Evolutionary conservation across 768 basidiomycete species (phyloP).

Genomic region (Termitomyces eurrhizus): DNA sequence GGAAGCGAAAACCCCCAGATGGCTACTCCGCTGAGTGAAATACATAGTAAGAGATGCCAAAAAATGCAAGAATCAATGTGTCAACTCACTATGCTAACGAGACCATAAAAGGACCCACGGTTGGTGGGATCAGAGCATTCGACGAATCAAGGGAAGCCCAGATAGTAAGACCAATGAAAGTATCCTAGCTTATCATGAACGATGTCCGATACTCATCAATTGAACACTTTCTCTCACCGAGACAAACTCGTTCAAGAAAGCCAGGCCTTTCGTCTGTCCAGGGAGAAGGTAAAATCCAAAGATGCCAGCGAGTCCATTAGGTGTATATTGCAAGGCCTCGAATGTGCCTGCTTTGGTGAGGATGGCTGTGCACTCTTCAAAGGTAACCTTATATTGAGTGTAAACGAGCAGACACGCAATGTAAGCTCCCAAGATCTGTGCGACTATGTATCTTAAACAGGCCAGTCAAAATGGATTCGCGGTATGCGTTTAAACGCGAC

Average conservation of each 20-base stretch:
- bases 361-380: conserved; percentile 33
- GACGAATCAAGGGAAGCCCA: conserved; percentile 56
- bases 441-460: conserved; percentile 50
- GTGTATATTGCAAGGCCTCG: conserved; percentile 28
- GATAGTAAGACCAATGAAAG: conserved; percentile 46
- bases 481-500: neutral
- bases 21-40: conserved; percentile 38
- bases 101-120: conserved; percentile 47
- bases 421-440: conserved; percentile 65
- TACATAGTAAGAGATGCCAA: neutral
- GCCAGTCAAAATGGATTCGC: neutral
- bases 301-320: conserved; percentile 46
- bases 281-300: conserved; percentile 47
- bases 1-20: conserved; percentile 60
- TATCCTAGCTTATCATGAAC: conserved; percentile 27
- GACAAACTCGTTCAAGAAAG: conserved; percentile 55
- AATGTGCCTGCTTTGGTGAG: conserved; percentile 22
- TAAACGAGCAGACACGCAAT: conserved; percentile 60
- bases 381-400: conserved; percentile 52
- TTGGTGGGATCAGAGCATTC: conserved; percentile 54
- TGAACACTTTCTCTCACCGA: conserved; percentile 30
- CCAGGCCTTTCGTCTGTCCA: conserved; percentile 39
- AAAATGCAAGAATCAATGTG: neutral
- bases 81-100: conserved; percentile 53
- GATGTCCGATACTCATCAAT: neutral